A percentile compares a stretch with the other conserved stretches of the same genome.
Evolutionary conservation across 345 rosid species (phyloP).

Genomic region (Alliaria petiolata): DNA sequence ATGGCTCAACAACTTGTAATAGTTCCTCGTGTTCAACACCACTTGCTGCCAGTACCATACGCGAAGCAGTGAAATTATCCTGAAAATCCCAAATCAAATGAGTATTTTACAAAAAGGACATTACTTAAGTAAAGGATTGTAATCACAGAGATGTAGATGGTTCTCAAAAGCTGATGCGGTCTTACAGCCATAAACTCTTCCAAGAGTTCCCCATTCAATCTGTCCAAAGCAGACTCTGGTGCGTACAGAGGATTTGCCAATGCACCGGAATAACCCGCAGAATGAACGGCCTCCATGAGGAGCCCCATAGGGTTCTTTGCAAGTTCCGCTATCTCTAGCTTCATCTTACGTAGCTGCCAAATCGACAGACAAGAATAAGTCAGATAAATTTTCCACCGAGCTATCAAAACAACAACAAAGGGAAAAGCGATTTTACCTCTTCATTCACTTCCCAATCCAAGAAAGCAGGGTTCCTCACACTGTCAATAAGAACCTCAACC

Average conservation of each 20-base stretch:
- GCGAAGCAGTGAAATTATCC: constrained; percentile 65
- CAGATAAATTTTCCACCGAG: not conserved
- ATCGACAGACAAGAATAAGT: not conserved
- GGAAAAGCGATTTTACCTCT: constrained; percentile 41
- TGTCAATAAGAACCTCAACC: constrained; percentile 73
- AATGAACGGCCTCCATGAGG: constrained; percentile 72
- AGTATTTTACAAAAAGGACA: not conserved
- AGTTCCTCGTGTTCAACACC: constrained; percentile 70
- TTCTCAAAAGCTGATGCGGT: not conserved
- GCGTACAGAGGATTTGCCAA: constrained; percentile 71
- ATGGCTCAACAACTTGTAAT: constrained; percentile 56
- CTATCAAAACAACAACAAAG: not conserved
- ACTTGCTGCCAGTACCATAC: constrained; percentile 73
- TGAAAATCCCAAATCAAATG: constrained; percentile 30
- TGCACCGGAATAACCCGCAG: constrained; percentile 59
- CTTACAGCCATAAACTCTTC: constrained; percentile 66
- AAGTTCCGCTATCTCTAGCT: constrained; percentile 51
- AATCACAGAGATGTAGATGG: not conserved
- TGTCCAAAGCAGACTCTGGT: constrained; percentile 47
- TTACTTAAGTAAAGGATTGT: too few species aligned
- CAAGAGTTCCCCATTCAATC: constrained; percentile 48
- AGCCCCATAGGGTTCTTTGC: constrained; percentile 63
- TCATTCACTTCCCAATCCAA: constrained; percentile 82
- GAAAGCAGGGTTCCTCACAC: constrained; percentile 70
- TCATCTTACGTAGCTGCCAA: constrained; percentile 53